These are phyloP conservation scores for Bipolaris gigantea DNA, from an alignment of 2,329 filamentous ascomycete species.

Conservation along the genomic window DNA sequence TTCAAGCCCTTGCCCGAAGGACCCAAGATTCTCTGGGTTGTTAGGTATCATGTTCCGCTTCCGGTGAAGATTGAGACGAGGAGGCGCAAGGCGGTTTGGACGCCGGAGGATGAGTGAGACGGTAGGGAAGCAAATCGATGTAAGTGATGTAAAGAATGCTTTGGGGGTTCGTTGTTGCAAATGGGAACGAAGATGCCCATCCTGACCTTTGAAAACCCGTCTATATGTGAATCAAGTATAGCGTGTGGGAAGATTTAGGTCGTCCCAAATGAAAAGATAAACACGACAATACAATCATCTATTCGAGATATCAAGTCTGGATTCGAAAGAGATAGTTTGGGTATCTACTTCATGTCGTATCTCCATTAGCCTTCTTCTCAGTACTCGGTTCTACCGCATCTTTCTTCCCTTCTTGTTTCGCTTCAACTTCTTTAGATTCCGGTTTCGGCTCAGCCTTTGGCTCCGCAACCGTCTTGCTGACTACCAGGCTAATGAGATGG, in stretches of 20 bases:
- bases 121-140: background rate
- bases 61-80: constrained; percentile 13
- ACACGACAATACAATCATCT: too few species aligned
- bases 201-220: too few species aligned
- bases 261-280: too few species aligned
- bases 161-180: too few species aligned
- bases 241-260: too few species aligned
- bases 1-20: constrained; percentile 31
- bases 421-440: background rate
- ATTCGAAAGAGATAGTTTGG: background rate
- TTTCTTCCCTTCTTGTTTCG: background rate
- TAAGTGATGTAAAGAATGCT: too few species aligned
- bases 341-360: background rate
- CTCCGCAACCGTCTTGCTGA: constrained; percentile 54
- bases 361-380: background rate
- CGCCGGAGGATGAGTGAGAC: background rate
- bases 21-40: constrained; percentile 26
- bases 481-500: constrained; percentile 66
- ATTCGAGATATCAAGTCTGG: background rate
- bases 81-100: constrained; percentile 16
- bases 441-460: constrained; percentile 11
- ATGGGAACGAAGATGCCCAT: background rate
- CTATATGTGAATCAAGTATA: too few species aligned
- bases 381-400: background rate
- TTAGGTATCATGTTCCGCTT: constrained; percentile 12